These are phyloP conservation scores for Articulospora tetracladia DNA, from an alignment of 495 filamentous ascomycete species.

Conservation along the genomic window DNA sequence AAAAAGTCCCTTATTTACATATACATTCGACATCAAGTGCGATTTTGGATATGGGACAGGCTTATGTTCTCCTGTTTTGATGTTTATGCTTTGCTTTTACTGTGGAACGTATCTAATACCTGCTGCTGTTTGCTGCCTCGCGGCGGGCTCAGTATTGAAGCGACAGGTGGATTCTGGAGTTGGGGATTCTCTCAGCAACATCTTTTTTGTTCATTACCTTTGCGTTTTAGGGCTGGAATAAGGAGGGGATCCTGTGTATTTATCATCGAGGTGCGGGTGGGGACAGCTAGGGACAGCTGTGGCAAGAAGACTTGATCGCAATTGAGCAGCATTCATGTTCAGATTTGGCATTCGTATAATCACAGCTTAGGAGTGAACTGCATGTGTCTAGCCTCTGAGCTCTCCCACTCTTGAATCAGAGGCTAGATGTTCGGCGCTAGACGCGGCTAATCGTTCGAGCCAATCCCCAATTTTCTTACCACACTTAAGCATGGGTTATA, in stretches of 20 bases:
- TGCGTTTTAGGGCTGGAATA: slow-evolving; percentile 7
- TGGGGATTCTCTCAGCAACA: slow-evolving; percentile 20
- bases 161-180: slow-evolving; percentile 22
- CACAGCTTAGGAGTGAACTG: background rate
- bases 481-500: no score
- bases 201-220: slow-evolving; percentile 22
- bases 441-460: no score
- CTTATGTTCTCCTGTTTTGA: slow-evolving; percentile 19
- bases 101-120: slow-evolving; percentile 25
- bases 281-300: slow-evolving; percentile 1
- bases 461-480: no score
- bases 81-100: slow-evolving; percentile 24
- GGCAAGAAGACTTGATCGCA: slow-evolving; percentile 16
- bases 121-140: slow-evolving; percentile 18
- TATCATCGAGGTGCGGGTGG: slow-evolving; percentile 21
- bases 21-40: slow-evolving; percentile 13
- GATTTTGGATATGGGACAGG: slow-evolving; percentile 22
- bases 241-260: slow-evolving; percentile 27
- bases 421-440: no score
- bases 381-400: background rate
- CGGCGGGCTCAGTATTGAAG: slow-evolving; percentile 17
- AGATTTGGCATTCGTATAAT: background rate
- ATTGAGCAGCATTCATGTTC: slow-evolving; percentile 21
- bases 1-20: slow-evolving; percentile 24
- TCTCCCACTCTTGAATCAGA: background rate